Conservation (phyloP, 768 basidiomycete genomes). For the Leccinum disarticulatum region DNA sequence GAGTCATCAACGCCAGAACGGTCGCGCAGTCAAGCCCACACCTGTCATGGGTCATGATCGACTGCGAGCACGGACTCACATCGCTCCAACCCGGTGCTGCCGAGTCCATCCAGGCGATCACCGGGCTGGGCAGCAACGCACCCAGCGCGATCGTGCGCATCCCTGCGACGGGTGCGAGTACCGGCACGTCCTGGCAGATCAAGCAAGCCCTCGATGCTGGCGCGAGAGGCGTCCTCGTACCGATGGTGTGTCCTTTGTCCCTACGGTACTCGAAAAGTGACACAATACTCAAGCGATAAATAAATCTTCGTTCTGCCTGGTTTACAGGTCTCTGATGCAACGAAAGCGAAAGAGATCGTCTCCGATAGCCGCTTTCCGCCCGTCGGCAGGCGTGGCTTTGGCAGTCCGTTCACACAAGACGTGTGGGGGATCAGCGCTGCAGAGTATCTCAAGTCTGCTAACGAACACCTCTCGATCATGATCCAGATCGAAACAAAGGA, state of each 20-base stretch:
- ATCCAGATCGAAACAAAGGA: conserved; percentile 69
- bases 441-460: conserved; percentile 57
- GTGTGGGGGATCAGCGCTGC: conserved; percentile 51
- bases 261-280: neutral
- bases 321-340: conserved; percentile 50
- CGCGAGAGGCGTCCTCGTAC: conserved; percentile 62
- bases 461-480: conserved; percentile 54
- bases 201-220: conserved; percentile 71
- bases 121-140: conserved; percentile 41
- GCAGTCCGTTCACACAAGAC: conserved; percentile 60
- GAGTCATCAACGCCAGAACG: conserved; percentile 56
- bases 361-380: conserved; percentile 64
- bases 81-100: conserved; percentile 55
- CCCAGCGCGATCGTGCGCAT: conserved; percentile 61
- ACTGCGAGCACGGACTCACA: conserved; percentile 68
- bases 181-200: conserved; percentile 66
- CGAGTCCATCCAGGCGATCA: conserved; percentile 55
- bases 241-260: conserved; percentile 49
- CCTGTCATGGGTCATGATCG: conserved; percentile 63
- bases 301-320: no score
- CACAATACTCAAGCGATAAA: neutral
- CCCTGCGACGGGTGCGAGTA: conserved; percentile 58
- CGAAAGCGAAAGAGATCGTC: conserved; percentile 56
- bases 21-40: conserved; percentile 55
- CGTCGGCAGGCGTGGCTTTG: conserved; percentile 60